These are phyloP conservation scores for Ceratobasidium sp. DNA, from an alignment of 1,284 basidiomycete species.

Conservation along the genomic window DNA sequence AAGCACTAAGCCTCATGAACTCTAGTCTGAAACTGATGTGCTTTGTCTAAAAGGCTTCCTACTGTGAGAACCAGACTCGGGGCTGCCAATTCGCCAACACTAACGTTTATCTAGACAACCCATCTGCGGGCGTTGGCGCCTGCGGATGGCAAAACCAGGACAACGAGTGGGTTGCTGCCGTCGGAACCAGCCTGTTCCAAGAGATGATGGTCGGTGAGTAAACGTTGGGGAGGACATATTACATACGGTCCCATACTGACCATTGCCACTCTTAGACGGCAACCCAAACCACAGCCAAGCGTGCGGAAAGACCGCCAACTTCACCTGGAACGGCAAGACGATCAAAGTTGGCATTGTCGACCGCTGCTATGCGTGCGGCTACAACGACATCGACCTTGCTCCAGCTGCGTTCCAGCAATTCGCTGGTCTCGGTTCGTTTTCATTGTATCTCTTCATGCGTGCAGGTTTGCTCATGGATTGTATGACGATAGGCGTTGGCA, in stretches of 20 bases:
- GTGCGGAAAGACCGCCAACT: not conserved
- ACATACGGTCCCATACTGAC: too few species aligned
- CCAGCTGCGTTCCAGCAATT: constrained; percentile 34
- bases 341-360: constrained; percentile 22
- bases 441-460: not conserved
- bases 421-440: constrained; percentile 11
- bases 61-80: too few species aligned
- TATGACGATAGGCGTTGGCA: constrained; percentile 3
- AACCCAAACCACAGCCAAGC: not conserved
- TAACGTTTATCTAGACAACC: too few species aligned
- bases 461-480: not conserved
- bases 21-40: too few species aligned
- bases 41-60: too few species aligned
- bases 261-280: not conserved
- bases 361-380: constrained; percentile 35
- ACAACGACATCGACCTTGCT: not conserved
- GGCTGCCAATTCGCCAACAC: too few species aligned
- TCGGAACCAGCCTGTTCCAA: not conserved
- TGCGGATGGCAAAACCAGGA: too few species aligned
- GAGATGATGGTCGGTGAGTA: constrained; percentile 21
- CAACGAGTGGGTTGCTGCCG: too few species aligned
- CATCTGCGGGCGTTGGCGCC: too few species aligned
- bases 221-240: too few species aligned
- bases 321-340: constrained; percentile 22
- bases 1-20: too few species aligned